Evolutionary conservation across 139 green algal species (phyloP).

Genomic region (Limnomonas spitsbergensis): DNA sequence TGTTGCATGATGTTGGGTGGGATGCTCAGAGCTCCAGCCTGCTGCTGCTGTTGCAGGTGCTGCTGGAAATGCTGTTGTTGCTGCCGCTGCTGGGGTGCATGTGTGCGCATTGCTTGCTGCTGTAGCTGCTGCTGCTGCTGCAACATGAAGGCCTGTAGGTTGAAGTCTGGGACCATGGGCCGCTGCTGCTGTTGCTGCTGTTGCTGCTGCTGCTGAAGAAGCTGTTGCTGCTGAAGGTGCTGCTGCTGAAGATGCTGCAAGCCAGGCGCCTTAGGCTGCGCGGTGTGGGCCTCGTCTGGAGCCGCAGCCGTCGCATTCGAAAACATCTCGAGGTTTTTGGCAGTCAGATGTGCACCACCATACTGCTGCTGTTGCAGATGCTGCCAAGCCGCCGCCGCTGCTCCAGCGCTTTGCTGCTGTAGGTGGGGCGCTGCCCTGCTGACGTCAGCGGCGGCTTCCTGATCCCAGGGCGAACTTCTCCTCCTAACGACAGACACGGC

Average conservation of each 20-base stretch:
- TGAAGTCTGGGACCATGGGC: no score
- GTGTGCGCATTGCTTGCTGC: not conserved
- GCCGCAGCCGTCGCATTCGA: not conserved
- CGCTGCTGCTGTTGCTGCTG: constrained; percentile 15
- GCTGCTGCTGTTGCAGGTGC: not conserved
- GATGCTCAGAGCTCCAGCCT: not conserved
- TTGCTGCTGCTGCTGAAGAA: constrained; percentile 7
- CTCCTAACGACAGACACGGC: not conserved
- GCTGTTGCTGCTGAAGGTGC: constrained; percentile 6
- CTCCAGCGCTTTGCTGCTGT: no score
- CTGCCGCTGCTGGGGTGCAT: constrained; percentile 1
- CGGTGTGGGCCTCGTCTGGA: not conserved
- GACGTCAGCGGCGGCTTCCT: not conserved
- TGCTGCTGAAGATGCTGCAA: constrained; percentile 9
- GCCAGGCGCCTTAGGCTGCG: no score
- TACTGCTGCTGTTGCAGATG: not conserved
- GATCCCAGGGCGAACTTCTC: not conserved
- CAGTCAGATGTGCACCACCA: no score
- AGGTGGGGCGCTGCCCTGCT: not conserved
- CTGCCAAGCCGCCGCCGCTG: not conserved
- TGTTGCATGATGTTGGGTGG: not conserved
- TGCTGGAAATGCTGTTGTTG: constrained; percentile 15
- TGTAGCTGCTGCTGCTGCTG: constrained; percentile 2
- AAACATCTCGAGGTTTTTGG: not conserved
- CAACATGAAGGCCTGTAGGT: not conserved